Percentiles rank a stretch among this genome's conserved stretches.
Conservation (phyloP, 1,139 yeast species). For the Debaryomycetaceae sp. region DNA sequence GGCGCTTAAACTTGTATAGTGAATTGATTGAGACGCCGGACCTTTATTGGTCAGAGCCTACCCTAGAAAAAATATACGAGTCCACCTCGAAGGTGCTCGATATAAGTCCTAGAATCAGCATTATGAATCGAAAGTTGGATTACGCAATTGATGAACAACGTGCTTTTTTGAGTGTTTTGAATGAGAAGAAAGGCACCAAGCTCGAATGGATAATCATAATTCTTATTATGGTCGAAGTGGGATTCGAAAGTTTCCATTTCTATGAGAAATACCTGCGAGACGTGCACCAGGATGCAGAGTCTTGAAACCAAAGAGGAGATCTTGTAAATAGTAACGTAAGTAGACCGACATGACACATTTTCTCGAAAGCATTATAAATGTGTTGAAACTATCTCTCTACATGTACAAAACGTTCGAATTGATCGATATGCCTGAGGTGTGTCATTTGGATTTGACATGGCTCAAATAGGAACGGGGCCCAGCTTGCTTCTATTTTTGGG, state of each 20-base stretch:
- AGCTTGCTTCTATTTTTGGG: no score
- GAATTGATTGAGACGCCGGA: conserved; percentile 92
- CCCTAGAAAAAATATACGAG: conserved; percentile 69
- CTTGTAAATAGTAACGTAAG: neutral
- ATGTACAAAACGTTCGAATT: neutral
- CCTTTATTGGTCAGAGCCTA: conserved; percentile 88
- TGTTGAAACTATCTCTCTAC: neutral
- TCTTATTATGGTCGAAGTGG: conserved; percentile 78
- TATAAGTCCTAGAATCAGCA: conserved; percentile 70
- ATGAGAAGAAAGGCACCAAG: conserved; percentile 71
- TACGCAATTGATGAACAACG: conserved; percentile 88
- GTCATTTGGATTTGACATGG: no score
- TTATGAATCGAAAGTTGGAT: conserved; percentile 78
- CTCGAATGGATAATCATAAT: conserved; percentile 86
- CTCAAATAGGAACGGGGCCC: no score
- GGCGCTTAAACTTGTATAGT: conserved; percentile 79
- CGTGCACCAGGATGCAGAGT: neutral
- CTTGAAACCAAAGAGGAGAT: neutral
- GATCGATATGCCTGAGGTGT: neutral
- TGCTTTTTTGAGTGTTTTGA: conserved; percentile 69
- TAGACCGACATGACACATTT: no score
- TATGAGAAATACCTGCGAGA: conserved; percentile 19
- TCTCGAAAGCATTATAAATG: neutral
- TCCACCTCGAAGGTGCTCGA: conserved; percentile 70
- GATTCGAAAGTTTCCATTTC: conserved; percentile 65